phyloP scores from a whole-genome alignment of 805 yeast species.

The Candida pseudoglaebosa region DNA sequence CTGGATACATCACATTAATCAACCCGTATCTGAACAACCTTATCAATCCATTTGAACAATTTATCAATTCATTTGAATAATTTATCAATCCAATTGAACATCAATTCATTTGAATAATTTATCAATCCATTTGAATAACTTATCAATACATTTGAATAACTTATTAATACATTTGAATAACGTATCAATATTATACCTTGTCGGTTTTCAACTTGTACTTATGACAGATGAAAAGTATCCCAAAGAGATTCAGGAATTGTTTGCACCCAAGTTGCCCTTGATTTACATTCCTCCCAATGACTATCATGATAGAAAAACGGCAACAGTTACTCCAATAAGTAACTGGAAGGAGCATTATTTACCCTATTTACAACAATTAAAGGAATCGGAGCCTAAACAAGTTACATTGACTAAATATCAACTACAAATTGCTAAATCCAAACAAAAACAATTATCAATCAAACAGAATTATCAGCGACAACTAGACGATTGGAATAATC shows the following conservation, averaged over 20 bases:
- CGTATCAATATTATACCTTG: no score
- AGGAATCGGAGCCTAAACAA: not conserved
- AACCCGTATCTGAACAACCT: no score
- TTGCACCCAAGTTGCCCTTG: constrained; percentile 57
- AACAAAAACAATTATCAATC: constrained; percentile 8
- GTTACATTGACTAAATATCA: not conserved
- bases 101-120: no score
- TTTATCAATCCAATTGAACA: no score
- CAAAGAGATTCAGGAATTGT: constrained; percentile 45
- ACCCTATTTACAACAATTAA: constrained; percentile 19
- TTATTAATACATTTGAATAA: no score
- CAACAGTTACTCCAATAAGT: constrained; percentile 45
- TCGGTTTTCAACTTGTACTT: no score
- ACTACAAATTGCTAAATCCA: constrained; percentile 4
- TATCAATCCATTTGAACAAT: no score
- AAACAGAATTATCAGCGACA: constrained; percentile 20
- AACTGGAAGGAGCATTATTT: constrained; percentile 19
- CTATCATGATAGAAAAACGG: constrained; percentile 44
- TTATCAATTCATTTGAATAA: no score
- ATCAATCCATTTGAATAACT: no score
- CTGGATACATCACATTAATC: no score
- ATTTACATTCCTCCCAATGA: constrained; percentile 48
- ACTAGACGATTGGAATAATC: constrained; percentile 29
- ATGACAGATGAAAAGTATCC: constrained; percentile 31
- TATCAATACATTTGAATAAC: no score